These are phyloP conservation scores for Claviceps spartinae DNA, from an alignment of 2,329 filamentous ascomycete species.

Conservation along the genomic window DNA sequence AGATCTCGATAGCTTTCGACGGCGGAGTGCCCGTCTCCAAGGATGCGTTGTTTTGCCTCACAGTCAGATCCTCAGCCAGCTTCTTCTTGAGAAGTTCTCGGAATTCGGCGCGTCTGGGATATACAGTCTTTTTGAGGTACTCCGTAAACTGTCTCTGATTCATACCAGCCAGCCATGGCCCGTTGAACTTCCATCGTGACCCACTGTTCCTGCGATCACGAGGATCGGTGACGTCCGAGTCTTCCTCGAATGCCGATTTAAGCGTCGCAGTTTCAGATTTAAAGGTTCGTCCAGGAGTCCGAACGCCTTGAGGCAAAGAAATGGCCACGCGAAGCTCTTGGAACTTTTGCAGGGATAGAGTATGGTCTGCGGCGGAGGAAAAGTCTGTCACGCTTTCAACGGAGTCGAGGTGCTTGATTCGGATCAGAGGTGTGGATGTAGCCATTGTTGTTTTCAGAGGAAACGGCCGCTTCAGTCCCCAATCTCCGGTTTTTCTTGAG, in stretches of 20 bases:
- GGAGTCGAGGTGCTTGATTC: conserved; percentile 68
- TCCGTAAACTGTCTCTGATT: conserved; percentile 44
- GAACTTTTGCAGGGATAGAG: conserved; percentile 70
- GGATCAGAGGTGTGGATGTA: conserved; percentile 60
- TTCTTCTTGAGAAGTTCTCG: conserved; percentile 35
- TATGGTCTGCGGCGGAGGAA: conserved; percentile 67
- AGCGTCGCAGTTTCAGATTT: conserved; percentile 5
- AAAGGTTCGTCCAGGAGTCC: conserved; percentile 3
- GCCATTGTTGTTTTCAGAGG: conserved; percentile 62
- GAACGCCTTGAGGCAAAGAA: conserved; percentile 31
- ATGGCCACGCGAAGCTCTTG: conserved; percentile 68
- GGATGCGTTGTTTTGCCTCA: conserved; percentile 22
- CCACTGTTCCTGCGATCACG: conserved; percentile 24
- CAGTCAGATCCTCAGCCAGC: conserved; percentile 33
- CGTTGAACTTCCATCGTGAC: conserved; percentile 51
- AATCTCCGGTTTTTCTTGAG: conserved; percentile 68
- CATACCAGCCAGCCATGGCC: conserved; percentile 53
- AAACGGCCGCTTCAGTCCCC: conserved; percentile 80
- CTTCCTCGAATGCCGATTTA: conserved; percentile 47
- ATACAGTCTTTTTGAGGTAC: conserved; percentile 41
- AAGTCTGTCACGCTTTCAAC: conserved; percentile 85
- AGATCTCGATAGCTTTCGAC: conserved; percentile 11
- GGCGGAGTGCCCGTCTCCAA: conserved; percentile 23
- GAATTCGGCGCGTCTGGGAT: conserved; percentile 40
- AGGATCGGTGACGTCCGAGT: conserved; percentile 38